Evolutionary conservation across 2,329 filamentous ascomycete species (phyloP).

Genomic region (Dothideomycetidae sp.): DNA sequence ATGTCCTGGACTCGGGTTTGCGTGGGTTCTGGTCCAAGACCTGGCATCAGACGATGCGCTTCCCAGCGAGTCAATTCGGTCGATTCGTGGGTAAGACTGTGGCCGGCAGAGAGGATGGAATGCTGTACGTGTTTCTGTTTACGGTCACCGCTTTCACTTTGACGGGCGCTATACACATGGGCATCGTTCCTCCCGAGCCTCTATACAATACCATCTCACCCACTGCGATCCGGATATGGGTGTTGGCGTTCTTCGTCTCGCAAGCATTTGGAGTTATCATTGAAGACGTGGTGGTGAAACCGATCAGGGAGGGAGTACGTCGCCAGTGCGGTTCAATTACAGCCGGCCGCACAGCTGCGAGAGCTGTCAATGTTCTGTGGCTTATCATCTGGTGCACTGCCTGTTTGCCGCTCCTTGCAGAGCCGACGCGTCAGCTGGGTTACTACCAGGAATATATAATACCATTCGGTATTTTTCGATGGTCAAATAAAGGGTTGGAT

Average conservation of each 20-base stretch:
- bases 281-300: slow-evolving; percentile 12
- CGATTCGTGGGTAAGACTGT: slow-evolving; percentile 14
- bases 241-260: slow-evolving; percentile 18
- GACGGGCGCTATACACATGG: slow-evolving; percentile 20
- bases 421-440: slow-evolving; percentile 16
- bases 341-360: too few relatives aligned
- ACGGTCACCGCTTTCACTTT: slow-evolving; percentile 16
- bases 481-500: slow-evolving; percentile 5
- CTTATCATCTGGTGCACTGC: slow-evolving; percentile 14
- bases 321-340: slow-evolving; percentile 10
- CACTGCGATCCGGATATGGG: slow-evolving; percentile 4
- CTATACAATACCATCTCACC: slow-evolving; percentile 8
- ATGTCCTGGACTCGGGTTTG: slow-evolving; percentile 15
- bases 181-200: slow-evolving; percentile 19
- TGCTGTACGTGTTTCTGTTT: slow-evolving; percentile 13
- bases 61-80: slow-evolving; percentile 16
- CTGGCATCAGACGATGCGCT: slow-evolving; percentile 23
- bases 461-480: slow-evolving; percentile 9
- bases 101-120: slow-evolving; percentile 6
- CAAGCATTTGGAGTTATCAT: slow-evolving; percentile 17
- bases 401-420: slow-evolving; percentile 15
- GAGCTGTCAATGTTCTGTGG: slow-evolving; percentile 15
- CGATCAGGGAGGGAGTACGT: background rate
- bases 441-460: slow-evolving; percentile 15
- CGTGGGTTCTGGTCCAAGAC: slow-evolving; percentile 20